Conservation (phyloP, 2,329 filamentous ascomycete genomes). For the Hypoxylon sp. region DNA sequence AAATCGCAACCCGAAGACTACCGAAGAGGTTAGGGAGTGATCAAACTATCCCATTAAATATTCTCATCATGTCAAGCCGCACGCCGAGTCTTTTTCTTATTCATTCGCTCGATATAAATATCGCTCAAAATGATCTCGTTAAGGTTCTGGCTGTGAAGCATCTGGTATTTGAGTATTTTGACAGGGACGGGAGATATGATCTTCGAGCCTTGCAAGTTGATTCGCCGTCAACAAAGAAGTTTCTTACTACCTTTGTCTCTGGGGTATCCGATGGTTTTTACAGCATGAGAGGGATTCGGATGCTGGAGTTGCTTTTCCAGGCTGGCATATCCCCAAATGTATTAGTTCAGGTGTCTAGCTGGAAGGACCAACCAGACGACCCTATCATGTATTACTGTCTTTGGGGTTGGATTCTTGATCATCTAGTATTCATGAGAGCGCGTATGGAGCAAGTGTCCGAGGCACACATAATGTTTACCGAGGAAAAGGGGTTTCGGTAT, state of each 20-base stretch:
- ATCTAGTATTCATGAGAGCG: not conserved
- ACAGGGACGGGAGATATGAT: not conserved
- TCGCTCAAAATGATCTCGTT: not conserved
- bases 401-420: constrained; percentile 10
- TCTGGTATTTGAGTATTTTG: constrained; percentile 12
- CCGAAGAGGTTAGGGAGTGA: not conserved
- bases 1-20: not conserved
- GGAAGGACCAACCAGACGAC: no score
- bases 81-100: not conserved
- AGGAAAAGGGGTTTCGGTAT: not conserved
- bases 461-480: not conserved
- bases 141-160: not conserved
- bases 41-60: not conserved
- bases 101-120: not conserved
- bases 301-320: constrained; percentile 8
- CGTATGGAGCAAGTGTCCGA: no score
- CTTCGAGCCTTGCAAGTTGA: constrained; percentile 1
- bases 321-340: constrained; percentile 11
- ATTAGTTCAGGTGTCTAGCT: not conserved
- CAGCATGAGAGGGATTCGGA: not conserved
- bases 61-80: not conserved
- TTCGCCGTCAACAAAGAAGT: not conserved
- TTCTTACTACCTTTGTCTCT: not conserved
- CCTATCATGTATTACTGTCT: not conserved
- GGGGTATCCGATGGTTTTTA: not conserved